A percentile compares a stretch with the other conserved stretches of the same genome.
Conservation (phyloP, 257 asterid genomes). For the Ballota nigra region DNA sequence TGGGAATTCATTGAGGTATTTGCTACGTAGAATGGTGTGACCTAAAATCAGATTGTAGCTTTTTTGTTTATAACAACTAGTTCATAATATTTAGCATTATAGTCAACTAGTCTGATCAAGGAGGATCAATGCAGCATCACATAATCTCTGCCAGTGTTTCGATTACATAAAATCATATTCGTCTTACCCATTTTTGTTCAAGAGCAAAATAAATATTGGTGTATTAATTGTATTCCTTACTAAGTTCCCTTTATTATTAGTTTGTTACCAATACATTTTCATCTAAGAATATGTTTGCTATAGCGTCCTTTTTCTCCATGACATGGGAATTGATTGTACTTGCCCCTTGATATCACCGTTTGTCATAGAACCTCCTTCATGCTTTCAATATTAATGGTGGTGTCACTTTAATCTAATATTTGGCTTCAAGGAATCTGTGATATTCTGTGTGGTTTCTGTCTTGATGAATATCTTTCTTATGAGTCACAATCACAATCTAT, state of each 20-base stretch:
- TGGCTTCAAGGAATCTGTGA: constrained; percentile 26
- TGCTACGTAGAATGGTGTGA: constrained; percentile 7
- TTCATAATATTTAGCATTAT: not conserved
- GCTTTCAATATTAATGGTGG: constrained; percentile 15
- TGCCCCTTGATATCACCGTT: not conserved
- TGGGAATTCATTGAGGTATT: not conserved
- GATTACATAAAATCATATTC: not conserved
- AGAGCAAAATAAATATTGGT: not conserved
- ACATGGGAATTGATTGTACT: not conserved
- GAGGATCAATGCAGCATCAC: not conserved
- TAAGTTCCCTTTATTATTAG: not conserved
- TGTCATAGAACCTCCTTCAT: constrained; percentile 1
- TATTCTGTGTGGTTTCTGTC: constrained; percentile 24
- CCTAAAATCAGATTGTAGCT: not conserved
- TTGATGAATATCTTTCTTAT: constrained; percentile 30
- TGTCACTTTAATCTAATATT: constrained; percentile 8
- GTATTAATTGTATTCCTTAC: not conserved
- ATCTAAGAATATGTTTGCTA: not conserved
- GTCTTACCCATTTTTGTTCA: not conserved
- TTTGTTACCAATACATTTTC: not conserved
- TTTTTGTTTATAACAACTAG: constrained; percentile 11
- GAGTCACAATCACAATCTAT: constrained; percentile 31
- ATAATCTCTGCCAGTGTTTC: not conserved
- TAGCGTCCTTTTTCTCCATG: not conserved
- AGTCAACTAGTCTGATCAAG: constrained; percentile 8